phyloP scores from a whole-genome alignment of 2,329 filamentous ascomycete species.

The Ophiognomonia clavigignenti-juglandacearum region DNA sequence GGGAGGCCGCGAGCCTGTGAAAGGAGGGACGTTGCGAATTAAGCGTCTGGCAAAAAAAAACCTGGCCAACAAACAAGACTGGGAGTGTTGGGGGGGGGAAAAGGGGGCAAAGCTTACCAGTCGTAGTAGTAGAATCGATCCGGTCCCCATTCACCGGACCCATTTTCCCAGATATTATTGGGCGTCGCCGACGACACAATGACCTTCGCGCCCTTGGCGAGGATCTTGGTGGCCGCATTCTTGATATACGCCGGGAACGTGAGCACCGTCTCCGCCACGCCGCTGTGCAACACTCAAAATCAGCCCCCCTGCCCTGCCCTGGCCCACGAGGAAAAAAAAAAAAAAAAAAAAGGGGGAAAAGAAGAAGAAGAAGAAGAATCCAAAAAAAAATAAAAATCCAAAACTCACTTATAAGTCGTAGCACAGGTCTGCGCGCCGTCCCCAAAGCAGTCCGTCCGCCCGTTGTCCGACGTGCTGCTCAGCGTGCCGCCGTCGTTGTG shows the following conservation, averaged over 20 bases:
- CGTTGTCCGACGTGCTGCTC: constrained; percentile 28
- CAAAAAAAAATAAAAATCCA: too few relatives aligned
- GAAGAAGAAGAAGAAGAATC: too few relatives aligned
- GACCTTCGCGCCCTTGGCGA: constrained; percentile 13
- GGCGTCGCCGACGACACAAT: constrained; percentile 15
- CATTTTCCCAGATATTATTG: constrained; percentile 1
- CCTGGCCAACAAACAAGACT: too few relatives aligned
- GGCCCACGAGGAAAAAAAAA: too few relatives aligned
- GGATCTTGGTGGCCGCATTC: constrained; percentile 15
- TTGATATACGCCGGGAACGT: constrained; percentile 21
- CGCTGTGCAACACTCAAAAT: constrained; percentile 2
- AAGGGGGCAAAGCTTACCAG: constrained; percentile 12
- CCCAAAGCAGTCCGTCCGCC: constrained; percentile 16
- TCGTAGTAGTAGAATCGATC: constrained; percentile 14
- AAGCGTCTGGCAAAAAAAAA: neutral
- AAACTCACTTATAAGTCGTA: constrained; percentile 6
- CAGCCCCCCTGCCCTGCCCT: neutral
- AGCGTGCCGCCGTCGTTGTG: constrained; percentile 46
- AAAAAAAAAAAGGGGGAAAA: too few relatives aligned
- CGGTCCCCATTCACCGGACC: constrained; percentile 7
- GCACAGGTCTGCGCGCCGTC: constrained; percentile 14
- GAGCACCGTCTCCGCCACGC: constrained; percentile 21
- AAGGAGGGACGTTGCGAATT: neutral
- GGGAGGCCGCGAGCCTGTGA: neutral
- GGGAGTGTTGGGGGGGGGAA: too few relatives aligned